Evolutionary conservation across 805 yeast species (phyloP).

Genomic region (Teunomyces panamensis): DNA sequence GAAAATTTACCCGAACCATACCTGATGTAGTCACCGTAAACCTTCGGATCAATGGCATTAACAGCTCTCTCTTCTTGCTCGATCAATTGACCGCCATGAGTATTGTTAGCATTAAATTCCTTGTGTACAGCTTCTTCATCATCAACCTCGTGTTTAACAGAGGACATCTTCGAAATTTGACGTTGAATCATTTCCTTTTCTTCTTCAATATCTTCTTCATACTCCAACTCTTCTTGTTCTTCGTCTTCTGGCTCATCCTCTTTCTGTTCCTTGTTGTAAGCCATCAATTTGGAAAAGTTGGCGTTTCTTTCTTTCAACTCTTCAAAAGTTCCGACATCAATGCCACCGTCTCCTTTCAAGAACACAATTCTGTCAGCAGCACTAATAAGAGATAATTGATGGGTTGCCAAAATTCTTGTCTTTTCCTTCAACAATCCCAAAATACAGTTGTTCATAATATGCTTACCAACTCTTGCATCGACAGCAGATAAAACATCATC

Average conservation of each 20-base stretch:
- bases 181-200: slow-evolving; percentile 9
- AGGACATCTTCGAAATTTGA: slow-evolving; percentile 9
- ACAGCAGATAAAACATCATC: slow-evolving; percentile 86
- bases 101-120: slow-evolving; percentile 25
- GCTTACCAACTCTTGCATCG: slow-evolving; percentile 83
- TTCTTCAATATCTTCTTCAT: slow-evolving; percentile 6
- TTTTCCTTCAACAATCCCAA: slow-evolving; percentile 52
- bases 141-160: slow-evolving; percentile 1
- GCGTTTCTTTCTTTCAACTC: slow-evolving; percentile 45
- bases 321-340: slow-evolving; percentile 58
- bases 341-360: slow-evolving; percentile 60
- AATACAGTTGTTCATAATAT: slow-evolving; percentile 68
- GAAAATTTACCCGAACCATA: slow-evolving; percentile 27
- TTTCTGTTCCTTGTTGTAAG: slow-evolving; percentile 26
- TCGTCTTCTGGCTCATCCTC: slow-evolving; percentile 13
- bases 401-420: slow-evolving; percentile 81
- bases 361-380: slow-evolving; percentile 70
- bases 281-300: slow-evolving; percentile 39
- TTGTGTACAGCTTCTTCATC: slow-evolving; percentile 36
- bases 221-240: slow-evolving; percentile 10
- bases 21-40: slow-evolving; percentile 31
- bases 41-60: slow-evolving; percentile 25
- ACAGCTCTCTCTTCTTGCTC: slow-evolving; percentile 19
- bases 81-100: slow-evolving; percentile 10
- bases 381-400: slow-evolving; percentile 69